Evolutionary conservation across 2,329 filamentous ascomycete genomes (phyloP).

Genomic region (Beauveria pseudobassiana): DNA sequence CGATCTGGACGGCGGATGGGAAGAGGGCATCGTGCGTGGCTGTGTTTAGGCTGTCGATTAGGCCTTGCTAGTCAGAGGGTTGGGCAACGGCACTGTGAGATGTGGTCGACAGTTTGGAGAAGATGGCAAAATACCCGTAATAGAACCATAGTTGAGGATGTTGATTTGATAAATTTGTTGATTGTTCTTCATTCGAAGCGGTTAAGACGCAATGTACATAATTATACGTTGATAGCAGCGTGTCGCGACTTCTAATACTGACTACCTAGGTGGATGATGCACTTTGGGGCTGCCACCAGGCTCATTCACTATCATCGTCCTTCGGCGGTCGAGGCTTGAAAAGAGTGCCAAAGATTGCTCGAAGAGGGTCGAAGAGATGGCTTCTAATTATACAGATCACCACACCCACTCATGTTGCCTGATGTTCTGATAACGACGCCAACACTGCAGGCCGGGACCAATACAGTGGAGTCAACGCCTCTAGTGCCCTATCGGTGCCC

Average conservation of each 20-base stretch:
- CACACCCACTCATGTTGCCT: neutral
- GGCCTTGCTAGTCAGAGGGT: neutral
- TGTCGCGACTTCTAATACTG: too few relatives aligned
- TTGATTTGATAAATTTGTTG: too few relatives aligned
- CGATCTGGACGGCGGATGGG: conserved; percentile 8
- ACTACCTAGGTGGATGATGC: too few relatives aligned
- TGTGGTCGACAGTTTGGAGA: neutral
- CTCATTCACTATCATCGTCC: too few relatives aligned
- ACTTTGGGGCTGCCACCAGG: too few relatives aligned
- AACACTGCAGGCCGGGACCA: neutral
- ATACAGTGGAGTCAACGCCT: neutral
- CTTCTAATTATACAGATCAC: neutral
- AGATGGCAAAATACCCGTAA: too few relatives aligned
- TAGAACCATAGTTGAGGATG: too few relatives aligned
- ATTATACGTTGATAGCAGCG: too few relatives aligned
- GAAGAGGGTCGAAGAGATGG: neutral
- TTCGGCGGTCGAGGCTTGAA: too few relatives aligned
- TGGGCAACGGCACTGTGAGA: neutral
- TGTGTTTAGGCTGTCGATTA: neutral
- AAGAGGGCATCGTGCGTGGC: neutral
- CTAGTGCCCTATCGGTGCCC: neutral
- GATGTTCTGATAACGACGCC: neutral
- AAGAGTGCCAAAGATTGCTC: too few relatives aligned
- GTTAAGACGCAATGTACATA: too few relatives aligned
- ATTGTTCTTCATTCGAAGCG: too few relatives aligned